phyloP scores from a whole-genome alignment of 352 stramenopile species.

The Pythium myriotylum region DNA sequence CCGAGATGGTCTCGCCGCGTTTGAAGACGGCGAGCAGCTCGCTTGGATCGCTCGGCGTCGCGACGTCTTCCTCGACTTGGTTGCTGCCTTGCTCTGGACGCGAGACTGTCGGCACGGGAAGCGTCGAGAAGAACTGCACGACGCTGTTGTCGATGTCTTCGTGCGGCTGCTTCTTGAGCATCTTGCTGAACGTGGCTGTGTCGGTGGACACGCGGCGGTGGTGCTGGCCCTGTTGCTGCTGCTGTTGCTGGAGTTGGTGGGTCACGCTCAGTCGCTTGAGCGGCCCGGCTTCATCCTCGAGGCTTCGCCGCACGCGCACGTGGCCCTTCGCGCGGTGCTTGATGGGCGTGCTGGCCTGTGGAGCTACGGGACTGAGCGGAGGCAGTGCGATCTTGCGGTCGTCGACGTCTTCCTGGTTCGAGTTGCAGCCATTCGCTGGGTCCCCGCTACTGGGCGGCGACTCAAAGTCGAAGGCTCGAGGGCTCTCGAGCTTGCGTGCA shows the following conservation, averaged over 20 bases:
- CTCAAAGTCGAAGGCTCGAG: conserved; percentile 7
- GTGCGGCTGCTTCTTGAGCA: conserved; percentile 59
- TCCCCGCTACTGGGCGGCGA: not conserved
- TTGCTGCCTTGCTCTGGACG: conserved; percentile 33
- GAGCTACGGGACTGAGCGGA: conserved; percentile 2
- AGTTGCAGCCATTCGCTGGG: conserved; percentile 14
- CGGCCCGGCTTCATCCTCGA: conserved; percentile 48
- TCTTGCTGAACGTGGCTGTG: conserved; percentile 67
- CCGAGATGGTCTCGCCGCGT: conserved; percentile 45
- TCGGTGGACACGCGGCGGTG: conserved; percentile 74
- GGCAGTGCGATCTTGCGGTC: conserved; percentile 16
- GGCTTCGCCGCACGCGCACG: conserved; percentile 6
- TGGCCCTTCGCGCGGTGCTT: not conserved
- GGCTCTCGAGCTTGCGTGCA: conserved; percentile 24
- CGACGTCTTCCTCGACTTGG: conserved; percentile 33
- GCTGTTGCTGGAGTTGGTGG: conserved; percentile 36
- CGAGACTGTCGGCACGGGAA: conserved; percentile 51
- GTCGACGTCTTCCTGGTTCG: conserved; percentile 38
- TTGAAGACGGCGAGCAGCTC: conserved; percentile 42
- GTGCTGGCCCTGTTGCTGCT: conserved; percentile 35
- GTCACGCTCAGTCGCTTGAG: conserved; percentile 50
- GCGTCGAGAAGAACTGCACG: conserved; percentile 55
- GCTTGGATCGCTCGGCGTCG: conserved; percentile 34
- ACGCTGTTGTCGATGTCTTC: conserved; percentile 57
- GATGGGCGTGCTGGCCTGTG: conserved; percentile 17